Base-by-base conservation (phyloP, 2,329 filamentous ascomycete species). In the Drechslera avenae region DNA sequence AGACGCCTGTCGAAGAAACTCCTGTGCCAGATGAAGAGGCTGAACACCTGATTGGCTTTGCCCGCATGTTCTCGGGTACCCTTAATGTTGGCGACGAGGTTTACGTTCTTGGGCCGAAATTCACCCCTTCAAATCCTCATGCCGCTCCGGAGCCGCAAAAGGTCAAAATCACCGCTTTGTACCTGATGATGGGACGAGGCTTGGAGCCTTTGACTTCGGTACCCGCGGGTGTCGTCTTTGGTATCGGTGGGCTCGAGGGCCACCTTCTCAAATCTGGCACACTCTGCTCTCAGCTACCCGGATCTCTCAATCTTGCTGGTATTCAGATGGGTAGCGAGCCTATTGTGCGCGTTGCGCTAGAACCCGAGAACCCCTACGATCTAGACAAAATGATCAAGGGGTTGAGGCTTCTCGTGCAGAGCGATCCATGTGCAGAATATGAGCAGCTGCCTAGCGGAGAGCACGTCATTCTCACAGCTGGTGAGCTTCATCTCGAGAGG, bases 241-340 rank as follows among this genome's bases (percentile, higher is more conserved):
- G 94, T 18, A 94, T 99, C 46, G 91, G 88, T 26, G 94, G 94
- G 2, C 83, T 99, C 1, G 92, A 94, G 67, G 93, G 92, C 13
- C 88, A 93, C 54, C 88, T 99, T n/a, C 81, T 99, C 46, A 99
- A 99, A 73, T 95, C 91, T 1, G 94, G 92, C 10, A 99, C 94
- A 0, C 79, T 99, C 3, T 97, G 91, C 77, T 96, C 90, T 58
- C 88, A 89, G 57, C 78, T 95, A 0, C 87, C 91, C 40, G 94
- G 94, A 13, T 86, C 90, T 5, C 86, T 95, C 62, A 99, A 99
- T 74, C 78, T 99, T 44, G 94, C 92, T 1, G 93, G 93, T 57
- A 86, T 97, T 7, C 85, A 81, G 46, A 86, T 92, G 73, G 85
- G 85, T 26, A 89, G 88, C 4, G 88, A 93, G 46, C 94, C 94